Percentiles rank a stretch among this genome's conserved stretches.
These are phyloP conservation scores for Pisolithus marmoratus DNA, from an alignment of 768 basidiomycete genomes.

Conservation along the genomic window DNA sequence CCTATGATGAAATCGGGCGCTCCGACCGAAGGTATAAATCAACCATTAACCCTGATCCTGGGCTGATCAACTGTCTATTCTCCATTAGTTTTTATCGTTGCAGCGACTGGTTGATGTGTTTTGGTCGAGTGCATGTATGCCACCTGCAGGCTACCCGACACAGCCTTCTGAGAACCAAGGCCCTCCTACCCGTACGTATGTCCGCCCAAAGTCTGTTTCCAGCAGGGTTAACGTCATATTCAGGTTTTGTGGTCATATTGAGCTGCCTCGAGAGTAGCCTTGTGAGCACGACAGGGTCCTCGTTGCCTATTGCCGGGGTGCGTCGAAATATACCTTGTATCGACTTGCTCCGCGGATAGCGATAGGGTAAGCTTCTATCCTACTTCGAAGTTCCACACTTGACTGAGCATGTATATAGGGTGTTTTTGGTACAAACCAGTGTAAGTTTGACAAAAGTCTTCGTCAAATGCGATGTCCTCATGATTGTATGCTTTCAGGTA, in stretches of 20 bases:
- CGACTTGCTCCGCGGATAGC: too few relatives aligned
- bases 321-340: too few relatives aligned
- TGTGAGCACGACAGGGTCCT: too few relatives aligned
- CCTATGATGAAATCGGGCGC: not conserved
- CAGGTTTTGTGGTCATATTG: not conserved
- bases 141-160: slow-evolving; percentile 12
- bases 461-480: too few relatives aligned
- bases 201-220: not conserved
- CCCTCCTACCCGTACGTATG: not conserved
- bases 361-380: too few relatives aligned
- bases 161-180: slow-evolving; percentile 16
- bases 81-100: not conserved
- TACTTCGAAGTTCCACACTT: too few relatives aligned
- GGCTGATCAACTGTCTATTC: slow-evolving; percentile 2
- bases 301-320: too few relatives aligned
- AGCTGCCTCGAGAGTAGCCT: too few relatives aligned
- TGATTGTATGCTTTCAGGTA: too few relatives aligned
- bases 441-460: too few relatives aligned
- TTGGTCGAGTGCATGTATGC: slow-evolving; percentile 5
- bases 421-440: too few relatives aligned
- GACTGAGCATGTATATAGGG: too few relatives aligned
- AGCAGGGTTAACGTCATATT: not conserved
- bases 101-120: not conserved
- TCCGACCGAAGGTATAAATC: not conserved
- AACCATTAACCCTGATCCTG: not conserved